Evolutionary conservation across 805 yeast species (phyloP).

Genomic region (Starmera caribaea): DNA sequence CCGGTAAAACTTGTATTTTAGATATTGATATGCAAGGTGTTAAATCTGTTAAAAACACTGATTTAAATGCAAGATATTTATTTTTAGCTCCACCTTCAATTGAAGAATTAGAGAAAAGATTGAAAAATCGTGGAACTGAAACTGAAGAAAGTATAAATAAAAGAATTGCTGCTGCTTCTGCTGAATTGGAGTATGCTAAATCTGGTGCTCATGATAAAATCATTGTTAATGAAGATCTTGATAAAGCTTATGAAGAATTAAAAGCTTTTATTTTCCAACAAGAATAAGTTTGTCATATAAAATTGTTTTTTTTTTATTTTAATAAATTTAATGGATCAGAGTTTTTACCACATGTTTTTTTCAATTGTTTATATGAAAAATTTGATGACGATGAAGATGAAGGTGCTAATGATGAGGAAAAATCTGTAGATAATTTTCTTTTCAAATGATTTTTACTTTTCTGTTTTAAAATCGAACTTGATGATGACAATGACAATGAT

Average conservation of each 20-base stretch:
- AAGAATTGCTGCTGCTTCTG: constrained; percentile 78
- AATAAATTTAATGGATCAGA: not conserved
- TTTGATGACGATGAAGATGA: no score
- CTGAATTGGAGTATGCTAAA: constrained; percentile 82
- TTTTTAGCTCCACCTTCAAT: constrained; percentile 91
- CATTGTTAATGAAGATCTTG: constrained; percentile 87
- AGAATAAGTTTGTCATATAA: constrained; percentile 1
- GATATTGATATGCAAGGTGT: constrained; percentile 99
- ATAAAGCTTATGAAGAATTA: constrained; percentile 76
- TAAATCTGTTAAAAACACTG: constrained; percentile 75
- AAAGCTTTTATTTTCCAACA: constrained; percentile 60
- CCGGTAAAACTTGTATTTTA: constrained; percentile 74
- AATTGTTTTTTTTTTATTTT: not conserved
- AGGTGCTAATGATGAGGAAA: no score
- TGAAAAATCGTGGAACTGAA: constrained; percentile 91
- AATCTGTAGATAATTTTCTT: not conserved
- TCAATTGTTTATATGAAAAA: no score
- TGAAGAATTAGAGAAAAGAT: constrained; percentile 65
- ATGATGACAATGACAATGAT: no score
- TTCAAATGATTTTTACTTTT: not conserved
- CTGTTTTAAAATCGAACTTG: not conserved
- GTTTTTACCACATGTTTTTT: not conserved
- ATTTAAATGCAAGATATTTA: constrained; percentile 74
- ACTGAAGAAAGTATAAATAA: constrained; percentile 75
- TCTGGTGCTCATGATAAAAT: constrained; percentile 88